These are phyloP conservation scores for Yamadazyma dushanensis DNA, from an alignment of 1,139 yeast species.

Conservation along the genomic window DNA sequence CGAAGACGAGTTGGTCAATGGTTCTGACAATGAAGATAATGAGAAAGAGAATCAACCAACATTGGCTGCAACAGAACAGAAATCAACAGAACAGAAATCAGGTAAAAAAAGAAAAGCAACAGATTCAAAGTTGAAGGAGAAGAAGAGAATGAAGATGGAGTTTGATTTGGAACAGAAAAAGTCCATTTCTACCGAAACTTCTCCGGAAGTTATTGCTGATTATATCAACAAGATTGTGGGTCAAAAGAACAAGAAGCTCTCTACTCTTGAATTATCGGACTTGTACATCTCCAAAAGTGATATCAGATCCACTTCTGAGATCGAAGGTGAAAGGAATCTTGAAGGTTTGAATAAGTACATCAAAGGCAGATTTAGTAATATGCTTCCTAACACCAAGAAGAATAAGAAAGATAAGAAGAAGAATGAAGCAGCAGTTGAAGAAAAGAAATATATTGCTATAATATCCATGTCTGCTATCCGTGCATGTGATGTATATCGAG, in stretches of 20 bases:
- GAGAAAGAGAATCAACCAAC: conserved; percentile 12
- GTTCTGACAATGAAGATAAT: conserved; percentile 16
- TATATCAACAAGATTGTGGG: conserved; percentile 54
- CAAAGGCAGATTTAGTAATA: conserved; percentile 40
- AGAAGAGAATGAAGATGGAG: conserved; percentile 62
- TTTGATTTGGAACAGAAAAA: conserved; percentile 53
- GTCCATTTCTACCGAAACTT: conserved; percentile 44
- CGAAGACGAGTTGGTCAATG: conserved; percentile 14
- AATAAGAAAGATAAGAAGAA: conserved; percentile 26
- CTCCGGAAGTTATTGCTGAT: conserved; percentile 60
- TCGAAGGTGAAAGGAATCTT: conserved; percentile 44
- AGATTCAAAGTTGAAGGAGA: conserved; percentile 40
- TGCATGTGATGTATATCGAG: conserved; percentile 71
- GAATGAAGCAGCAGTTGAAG: conserved; percentile 13
- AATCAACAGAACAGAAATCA: conserved; percentile 5
- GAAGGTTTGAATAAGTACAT: conserved; percentile 50
- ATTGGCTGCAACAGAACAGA: too few relatives aligned
- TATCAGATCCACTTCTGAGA: conserved; percentile 54
- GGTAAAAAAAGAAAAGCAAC: conserved; percentile 31
- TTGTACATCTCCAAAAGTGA: conserved; percentile 48
- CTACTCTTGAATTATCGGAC: conserved; percentile 65
- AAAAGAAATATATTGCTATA: conserved; percentile 49
- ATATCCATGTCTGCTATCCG: conserved; percentile 70
- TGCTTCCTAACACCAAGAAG: conserved; percentile 36
- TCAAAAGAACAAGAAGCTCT: conserved; percentile 53